Evolutionary conservation across 257 asterid species (phyloP).

Genomic region (Fraxinus quadrangulata): DNA sequence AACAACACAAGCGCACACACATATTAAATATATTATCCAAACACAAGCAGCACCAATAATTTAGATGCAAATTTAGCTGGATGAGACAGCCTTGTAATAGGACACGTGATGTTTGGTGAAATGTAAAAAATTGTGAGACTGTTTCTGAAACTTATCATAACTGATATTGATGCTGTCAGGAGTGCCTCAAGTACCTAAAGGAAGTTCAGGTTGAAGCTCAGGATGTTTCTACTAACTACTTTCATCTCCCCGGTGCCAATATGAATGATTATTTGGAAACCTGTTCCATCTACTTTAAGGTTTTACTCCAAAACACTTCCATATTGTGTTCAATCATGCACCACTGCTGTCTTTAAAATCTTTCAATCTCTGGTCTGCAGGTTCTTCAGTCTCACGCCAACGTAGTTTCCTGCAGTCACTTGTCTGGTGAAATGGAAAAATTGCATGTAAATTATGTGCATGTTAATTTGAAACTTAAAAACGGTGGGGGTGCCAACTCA

Average conservation of each 20-base stretch:
- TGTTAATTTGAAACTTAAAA: conserved; percentile 53
- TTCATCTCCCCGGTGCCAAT: conserved; percentile 57
- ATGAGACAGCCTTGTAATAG: not conserved
- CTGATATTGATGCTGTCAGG: conserved; percentile 54
- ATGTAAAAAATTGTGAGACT: conserved; percentile 9
- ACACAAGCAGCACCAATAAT: not conserved
- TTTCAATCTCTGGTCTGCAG: conserved; percentile 43
- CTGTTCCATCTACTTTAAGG: conserved; percentile 76
- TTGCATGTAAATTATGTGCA: conserved; percentile 56
- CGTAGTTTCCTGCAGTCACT: conserved; percentile 52
- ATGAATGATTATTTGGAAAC: conserved; percentile 66
- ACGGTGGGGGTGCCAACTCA: conserved; percentile 54
- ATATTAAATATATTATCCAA: not conserved
- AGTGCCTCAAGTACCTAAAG: conserved; percentile 80
- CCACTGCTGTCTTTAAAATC: conserved; percentile 14
- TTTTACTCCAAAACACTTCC: conserved; percentile 24
- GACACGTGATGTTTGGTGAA: not conserved
- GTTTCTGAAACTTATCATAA: not conserved
- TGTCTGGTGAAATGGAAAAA: conserved; percentile 74
- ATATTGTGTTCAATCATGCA: conserved; percentile 3
- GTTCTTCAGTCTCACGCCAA: conserved; percentile 78
- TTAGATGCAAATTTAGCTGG: conserved; percentile 11
- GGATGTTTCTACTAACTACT: conserved; percentile 58
- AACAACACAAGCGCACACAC: not conserved
- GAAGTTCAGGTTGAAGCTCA: conserved; percentile 65